Conservation (phyloP, 139 green algal species). For the Chlamydomonas urium region DNA sequence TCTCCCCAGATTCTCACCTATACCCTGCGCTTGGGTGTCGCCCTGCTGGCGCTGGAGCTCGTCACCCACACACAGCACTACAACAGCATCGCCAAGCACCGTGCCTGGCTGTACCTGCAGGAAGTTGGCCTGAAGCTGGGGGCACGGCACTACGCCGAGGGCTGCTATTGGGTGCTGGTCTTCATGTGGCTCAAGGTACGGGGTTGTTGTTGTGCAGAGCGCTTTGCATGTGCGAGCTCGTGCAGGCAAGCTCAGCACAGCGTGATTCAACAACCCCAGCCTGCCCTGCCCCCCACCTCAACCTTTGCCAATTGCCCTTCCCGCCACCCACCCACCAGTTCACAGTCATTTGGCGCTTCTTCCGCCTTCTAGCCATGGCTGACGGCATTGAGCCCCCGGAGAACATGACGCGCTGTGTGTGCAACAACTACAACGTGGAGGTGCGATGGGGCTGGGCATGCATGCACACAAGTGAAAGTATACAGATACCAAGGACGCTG, state of each 20-base stretch:
- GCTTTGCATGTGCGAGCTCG: too few relatives aligned
- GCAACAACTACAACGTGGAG: slow-evolving; percentile 91
- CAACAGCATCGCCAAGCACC: slow-evolving; percentile 65
- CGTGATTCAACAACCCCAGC: too few relatives aligned
- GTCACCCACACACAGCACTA: slow-evolving; percentile 80
- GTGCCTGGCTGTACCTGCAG: slow-evolving; percentile 26
- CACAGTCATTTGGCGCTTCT: slow-evolving; percentile 74
- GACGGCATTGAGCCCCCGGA: slow-evolving; percentile 80
- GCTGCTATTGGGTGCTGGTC: slow-evolving; percentile 78
- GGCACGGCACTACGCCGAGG: slow-evolving; percentile 50
- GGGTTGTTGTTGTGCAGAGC: too few relatives aligned
- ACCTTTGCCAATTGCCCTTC: too few relatives aligned
- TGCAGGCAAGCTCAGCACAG: too few relatives aligned
- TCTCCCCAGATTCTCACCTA: slow-evolving; percentile 60
- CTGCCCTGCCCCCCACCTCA: too few relatives aligned
- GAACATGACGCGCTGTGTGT: slow-evolving; percentile 92
- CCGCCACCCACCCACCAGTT: too few relatives aligned
- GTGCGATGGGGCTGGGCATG: too few relatives aligned
- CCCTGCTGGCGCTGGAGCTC: slow-evolving; percentile 65
- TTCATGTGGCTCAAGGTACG: slow-evolving; percentile 97
- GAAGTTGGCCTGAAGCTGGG: slow-evolving; percentile 10
- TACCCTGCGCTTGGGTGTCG: slow-evolving; percentile 33
- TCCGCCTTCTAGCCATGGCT: slow-evolving; percentile 58
- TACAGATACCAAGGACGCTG: slow-evolving; percentile 2
- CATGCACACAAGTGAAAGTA: too few relatives aligned